phyloP scores from a whole-genome alignment of 164 flowering plant genomes.

The Dillenia suffruticosa region DNA sequence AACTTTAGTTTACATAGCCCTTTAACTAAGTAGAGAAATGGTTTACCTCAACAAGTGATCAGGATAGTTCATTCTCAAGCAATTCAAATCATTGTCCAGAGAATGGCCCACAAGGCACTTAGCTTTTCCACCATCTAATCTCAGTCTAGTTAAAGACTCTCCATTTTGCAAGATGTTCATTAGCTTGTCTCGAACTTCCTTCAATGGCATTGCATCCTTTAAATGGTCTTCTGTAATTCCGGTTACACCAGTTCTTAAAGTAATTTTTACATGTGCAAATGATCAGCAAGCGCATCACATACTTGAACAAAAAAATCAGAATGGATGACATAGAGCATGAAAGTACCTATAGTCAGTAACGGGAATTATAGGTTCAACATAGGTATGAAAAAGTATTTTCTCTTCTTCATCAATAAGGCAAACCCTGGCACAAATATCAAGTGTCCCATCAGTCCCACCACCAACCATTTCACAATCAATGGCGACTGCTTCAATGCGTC shows the following conservation, averaged over 20 bases:
- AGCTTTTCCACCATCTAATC: slow-evolving; percentile 53
- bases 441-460: slow-evolving; percentile 69
- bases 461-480: slow-evolving; percentile 85
- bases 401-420: slow-evolving; percentile 78
- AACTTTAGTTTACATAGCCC: too few relatives aligned
- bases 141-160: slow-evolving; percentile 41
- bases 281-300: neutral
- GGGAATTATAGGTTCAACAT: slow-evolving; percentile 52
- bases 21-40: neutral
- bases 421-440: slow-evolving; percentile 71
- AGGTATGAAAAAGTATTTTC: slow-evolving; percentile 57
- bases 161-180: slow-evolving; percentile 31
- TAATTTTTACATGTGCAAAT: neutral
- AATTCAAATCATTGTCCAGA: slow-evolving; percentile 52
- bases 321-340: neutral
- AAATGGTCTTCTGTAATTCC: slow-evolving; percentile 62
- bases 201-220: slow-evolving; percentile 58
- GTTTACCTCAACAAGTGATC: slow-evolving; percentile 35
- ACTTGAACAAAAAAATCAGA: neutral
- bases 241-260: slow-evolving; percentile 57
- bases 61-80: slow-evolving; percentile 56
- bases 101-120: slow-evolving; percentile 70
- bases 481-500: slow-evolving; percentile 44
- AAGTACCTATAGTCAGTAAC: slow-evolving; percentile 70
- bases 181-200: slow-evolving; percentile 8